These are phyloP conservation scores for Escallonia herrerae DNA, from an alignment of 129 eudicot genomes.

Conservation along the genomic window DNA sequence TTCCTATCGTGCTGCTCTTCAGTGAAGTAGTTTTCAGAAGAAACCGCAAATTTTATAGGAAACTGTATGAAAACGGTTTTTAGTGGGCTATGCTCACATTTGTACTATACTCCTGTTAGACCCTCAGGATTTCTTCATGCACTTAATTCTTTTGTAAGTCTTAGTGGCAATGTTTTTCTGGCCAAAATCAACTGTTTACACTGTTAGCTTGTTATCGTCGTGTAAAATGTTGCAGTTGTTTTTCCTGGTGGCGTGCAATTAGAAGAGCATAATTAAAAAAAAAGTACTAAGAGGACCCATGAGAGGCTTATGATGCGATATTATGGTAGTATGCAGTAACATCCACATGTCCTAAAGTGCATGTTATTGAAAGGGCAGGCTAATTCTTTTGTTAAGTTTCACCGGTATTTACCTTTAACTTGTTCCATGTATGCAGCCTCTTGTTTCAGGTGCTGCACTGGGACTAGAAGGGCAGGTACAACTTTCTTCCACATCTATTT, in stretches of 20 bases:
- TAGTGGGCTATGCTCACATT: not conserved
- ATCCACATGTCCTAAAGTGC: no score
- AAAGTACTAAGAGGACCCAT: no score
- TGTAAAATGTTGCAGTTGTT: no score
- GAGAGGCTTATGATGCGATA: no score
- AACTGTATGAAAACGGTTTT: no score
- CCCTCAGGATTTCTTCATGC: not conserved
- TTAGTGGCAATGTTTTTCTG: not conserved
- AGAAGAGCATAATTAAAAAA: not conserved
- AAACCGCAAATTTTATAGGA: not conserved
- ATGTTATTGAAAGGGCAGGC: not conserved
- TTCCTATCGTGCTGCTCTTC: not conserved
- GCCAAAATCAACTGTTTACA: not conserved
- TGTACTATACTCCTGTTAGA: not conserved
- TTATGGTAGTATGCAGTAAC: no score
- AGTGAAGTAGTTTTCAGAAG: not conserved
- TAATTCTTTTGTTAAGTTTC: not conserved
- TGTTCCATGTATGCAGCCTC: slow-evolving; percentile 59
- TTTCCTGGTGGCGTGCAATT: not conserved
- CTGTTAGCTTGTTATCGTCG: not conserved
- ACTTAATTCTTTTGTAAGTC: not conserved
- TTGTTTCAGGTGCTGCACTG: slow-evolving; percentile 95
- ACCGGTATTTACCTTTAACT: slow-evolving; percentile 4
- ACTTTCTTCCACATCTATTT: not conserved
- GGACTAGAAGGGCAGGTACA: slow-evolving; percentile 98